These are phyloP conservation scores for Sarocladiaceae sp. DNA, from an alignment of 2,329 filamentous ascomycete species.

Conservation along the genomic window DNA sequence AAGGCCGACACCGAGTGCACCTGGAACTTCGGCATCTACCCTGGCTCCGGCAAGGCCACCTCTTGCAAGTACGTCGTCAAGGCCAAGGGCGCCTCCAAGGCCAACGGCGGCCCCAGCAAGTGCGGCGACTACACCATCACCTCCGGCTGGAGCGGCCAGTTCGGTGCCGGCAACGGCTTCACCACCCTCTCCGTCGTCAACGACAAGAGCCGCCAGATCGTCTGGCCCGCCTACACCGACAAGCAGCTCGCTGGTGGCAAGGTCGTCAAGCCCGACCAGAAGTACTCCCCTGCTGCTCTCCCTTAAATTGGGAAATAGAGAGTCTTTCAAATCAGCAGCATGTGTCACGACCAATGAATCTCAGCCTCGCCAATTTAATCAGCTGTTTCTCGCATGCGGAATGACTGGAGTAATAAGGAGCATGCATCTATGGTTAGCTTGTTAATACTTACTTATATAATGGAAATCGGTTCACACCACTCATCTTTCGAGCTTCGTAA, in stretches of 20 bases:
- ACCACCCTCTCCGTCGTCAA: constrained; percentile 46
- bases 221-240: constrained; percentile 49
- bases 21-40: constrained; percentile 34
- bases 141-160: constrained; percentile 50
- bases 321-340: not conserved
- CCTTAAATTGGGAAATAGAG: constrained; percentile 2
- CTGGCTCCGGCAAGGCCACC: constrained; percentile 11
- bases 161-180: constrained; percentile 45
- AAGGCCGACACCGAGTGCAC: constrained; percentile 22
- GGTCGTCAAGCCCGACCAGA: constrained; percentile 43
- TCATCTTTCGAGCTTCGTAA: too few relatives aligned
- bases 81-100: constrained; percentile 25
- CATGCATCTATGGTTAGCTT: constrained; percentile 1
- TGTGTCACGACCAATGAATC: constrained; percentile 4
- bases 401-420: not conserved
- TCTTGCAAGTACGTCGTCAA: constrained; percentile 20
- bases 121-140: constrained; percentile 47
- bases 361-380: not conserved
- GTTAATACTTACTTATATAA: constrained; percentile 1
- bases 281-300: constrained; percentile 23
- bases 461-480: too few relatives aligned
- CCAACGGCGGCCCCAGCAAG: constrained; percentile 28
- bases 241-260: constrained; percentile 36
- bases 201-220: constrained; percentile 34
- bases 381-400: not conserved